Evolutionary conservation across 2,329 filamentous ascomycete species (phyloP).

Genomic region (Ciborinia camelliae): DNA sequence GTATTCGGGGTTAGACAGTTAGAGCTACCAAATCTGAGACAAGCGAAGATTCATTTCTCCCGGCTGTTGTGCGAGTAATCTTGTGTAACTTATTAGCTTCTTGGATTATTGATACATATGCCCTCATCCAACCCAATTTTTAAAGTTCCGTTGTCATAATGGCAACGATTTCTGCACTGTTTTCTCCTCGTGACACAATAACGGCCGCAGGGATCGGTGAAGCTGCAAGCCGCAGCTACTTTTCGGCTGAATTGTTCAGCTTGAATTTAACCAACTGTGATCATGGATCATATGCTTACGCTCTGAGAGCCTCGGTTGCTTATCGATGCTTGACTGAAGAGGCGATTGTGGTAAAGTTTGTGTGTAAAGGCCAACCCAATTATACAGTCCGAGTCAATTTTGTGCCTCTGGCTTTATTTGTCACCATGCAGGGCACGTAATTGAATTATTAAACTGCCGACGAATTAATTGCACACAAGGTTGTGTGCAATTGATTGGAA

Average conservation of each 20-base stretch:
- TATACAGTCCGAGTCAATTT: neutral
- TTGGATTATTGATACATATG: constrained; percentile 15
- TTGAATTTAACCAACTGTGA: neutral
- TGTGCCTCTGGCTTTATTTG: neutral
- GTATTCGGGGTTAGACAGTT: constrained; percentile 3
- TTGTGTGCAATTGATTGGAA: no score
- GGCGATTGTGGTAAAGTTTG: neutral
- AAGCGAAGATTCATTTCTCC: constrained; percentile 16
- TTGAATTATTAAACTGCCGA: neutral
- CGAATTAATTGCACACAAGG: neutral
- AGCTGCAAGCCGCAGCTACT: constrained; percentile 14
- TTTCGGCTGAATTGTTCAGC: neutral
- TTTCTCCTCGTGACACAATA: constrained; percentile 11
- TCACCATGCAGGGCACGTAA: neutral
- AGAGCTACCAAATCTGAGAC: constrained; percentile 4
- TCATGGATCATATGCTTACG: neutral
- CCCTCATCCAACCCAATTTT: constrained; percentile 4
- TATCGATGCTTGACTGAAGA: neutral
- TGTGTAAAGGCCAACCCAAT: neutral
- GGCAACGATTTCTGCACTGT: constrained; percentile 6
- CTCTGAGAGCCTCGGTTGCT: neutral
- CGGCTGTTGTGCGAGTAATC: constrained; percentile 18
- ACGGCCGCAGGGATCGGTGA: neutral
- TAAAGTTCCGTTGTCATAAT: constrained; percentile 3
- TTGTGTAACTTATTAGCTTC: constrained; percentile 14